These are phyloP conservation scores for Macadamia tetraphylla DNA, from an alignment of 164 flowering plant genomes.

Conservation along the genomic window DNA sequence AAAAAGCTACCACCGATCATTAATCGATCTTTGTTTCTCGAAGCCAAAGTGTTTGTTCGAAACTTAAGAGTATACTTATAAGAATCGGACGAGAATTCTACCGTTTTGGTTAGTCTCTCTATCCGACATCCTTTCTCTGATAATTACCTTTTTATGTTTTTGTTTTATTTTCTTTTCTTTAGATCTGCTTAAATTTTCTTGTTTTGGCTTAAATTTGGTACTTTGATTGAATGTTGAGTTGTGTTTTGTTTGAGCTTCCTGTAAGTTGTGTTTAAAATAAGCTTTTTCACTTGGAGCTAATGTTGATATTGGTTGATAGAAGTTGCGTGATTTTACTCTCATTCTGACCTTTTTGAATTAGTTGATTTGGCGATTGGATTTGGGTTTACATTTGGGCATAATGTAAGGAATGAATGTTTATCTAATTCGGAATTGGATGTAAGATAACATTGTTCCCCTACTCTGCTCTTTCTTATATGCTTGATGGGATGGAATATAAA, in stretches of 20 bases:
- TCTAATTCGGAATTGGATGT: not conserved
- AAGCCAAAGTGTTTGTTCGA: not conserved
- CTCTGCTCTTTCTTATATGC: not conserved
- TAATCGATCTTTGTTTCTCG: not conserved
- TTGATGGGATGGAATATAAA: no score
- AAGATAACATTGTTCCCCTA: not conserved
- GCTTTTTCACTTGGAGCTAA: not conserved
- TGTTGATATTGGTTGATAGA: not conserved
- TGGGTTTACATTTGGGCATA: not conserved
- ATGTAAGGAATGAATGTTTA: not conserved
- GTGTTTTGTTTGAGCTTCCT: not conserved
- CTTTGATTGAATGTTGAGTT: not conserved
- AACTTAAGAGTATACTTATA: not conserved
- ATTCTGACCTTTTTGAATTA: not conserved
- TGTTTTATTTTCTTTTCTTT: not conserved
- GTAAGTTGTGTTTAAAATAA: not conserved
- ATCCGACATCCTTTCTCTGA: not conserved
- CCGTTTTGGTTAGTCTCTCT: not conserved
- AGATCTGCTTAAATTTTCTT: not conserved
- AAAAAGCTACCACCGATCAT: not conserved
- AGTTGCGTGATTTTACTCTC: not conserved
- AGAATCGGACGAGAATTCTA: not conserved
- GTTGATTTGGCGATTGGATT: not conserved
- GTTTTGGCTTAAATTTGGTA: not conserved
- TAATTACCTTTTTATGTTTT: not conserved